Base-by-base conservation (phyloP, 805 yeast species). In the Aciculoconidium aculeatum region DNA sequence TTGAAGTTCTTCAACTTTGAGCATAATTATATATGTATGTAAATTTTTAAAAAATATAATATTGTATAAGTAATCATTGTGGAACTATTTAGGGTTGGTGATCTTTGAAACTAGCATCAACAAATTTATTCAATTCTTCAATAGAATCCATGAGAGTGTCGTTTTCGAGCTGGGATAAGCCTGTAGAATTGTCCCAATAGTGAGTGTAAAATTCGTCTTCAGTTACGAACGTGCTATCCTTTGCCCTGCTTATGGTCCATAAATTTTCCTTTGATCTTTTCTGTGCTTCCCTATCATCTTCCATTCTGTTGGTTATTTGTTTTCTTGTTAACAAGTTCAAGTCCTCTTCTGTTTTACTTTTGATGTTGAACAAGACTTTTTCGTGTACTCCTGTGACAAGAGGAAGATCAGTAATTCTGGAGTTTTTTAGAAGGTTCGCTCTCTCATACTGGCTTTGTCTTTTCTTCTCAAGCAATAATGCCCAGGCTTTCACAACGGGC, bases 211-310 rank as follows among this genome's bases (percentile, higher is more conserved):
- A 58, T 41, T 47, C 67, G 23, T 48, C 61, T 41, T 56, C 71
- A 4, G 56, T 64, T 36, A 55, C 65, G 18, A 37, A 44, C 25
- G 31, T 49, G 4, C 53, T 28, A 2, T 54, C 64, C 9, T 53
- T 52, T 1, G 68, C 62, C 35, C 83, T 55, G 17, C 65, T 67
- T 1, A 80, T 75, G 7, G 77, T 69, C 95, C 96, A 86, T 13
- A 77, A 63, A 7, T 70, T 73, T 45, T 90, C 96, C 43, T 88
- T 86, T 9, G 81, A 72, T 40, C 83, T 70, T 50, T 90, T 90
- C 47, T 85, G 87, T 25, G 95, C 65, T 51, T 90, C 98, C 42
- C 98, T 65, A 51, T 90, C 97, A 38, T 80, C 88, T 50, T 90
- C 96, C 79, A 90, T 86, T 36, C 97, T 62, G 20, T 74, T 68